These are phyloP conservation scores for Pyrrhoderma noxium DNA, from an alignment of 1,284 basidiomycete genomes.

Conservation along the genomic window DNA sequence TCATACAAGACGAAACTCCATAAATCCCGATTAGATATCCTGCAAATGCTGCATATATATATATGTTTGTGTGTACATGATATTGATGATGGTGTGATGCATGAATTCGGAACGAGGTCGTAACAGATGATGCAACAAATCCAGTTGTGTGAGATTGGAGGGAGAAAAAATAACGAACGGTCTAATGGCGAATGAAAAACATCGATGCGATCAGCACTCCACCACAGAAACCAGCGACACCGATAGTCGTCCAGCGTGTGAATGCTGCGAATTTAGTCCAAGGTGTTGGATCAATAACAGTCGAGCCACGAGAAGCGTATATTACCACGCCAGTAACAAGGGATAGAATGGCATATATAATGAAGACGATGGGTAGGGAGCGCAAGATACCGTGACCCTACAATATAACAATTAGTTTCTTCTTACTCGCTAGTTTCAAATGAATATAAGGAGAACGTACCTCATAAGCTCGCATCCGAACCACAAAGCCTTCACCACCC, in stretches of 20 bases:
- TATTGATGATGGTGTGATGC: too few species aligned
- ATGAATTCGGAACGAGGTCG: too few species aligned
- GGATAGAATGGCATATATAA: conserved; percentile 58
- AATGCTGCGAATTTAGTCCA: conserved; percentile 45
- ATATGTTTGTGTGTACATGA: too few species aligned
- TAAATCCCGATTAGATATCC: too few species aligned
- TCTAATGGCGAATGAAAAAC: conserved; percentile 27
- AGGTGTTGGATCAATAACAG: conserved; percentile 22
- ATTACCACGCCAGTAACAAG: conserved; percentile 58
- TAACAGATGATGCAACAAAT: not conserved
- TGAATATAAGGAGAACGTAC: not conserved
- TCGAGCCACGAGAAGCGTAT: conserved; percentile 52
- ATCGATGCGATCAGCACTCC: conserved; percentile 53
- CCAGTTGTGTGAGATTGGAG: not conserved
- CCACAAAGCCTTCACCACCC: conserved; percentile 48
- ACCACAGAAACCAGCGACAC: conserved; percentile 50
- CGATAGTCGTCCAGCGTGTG: conserved; percentile 55
- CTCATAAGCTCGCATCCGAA: conserved; percentile 33
- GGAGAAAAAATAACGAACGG: not conserved
- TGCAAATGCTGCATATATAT: too few species aligned
- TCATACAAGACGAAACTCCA: too few species aligned
- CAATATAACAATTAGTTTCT: not conserved
- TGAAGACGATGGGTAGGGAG: conserved; percentile 66
- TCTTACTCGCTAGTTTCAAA: not conserved
- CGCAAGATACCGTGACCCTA: conserved; percentile 57